Evolutionary conservation across 169 alveolate genomes (phyloP), one percentile per base, ranked within the genome.

Genomic region (Plasmodium reichenowi): DNA sequence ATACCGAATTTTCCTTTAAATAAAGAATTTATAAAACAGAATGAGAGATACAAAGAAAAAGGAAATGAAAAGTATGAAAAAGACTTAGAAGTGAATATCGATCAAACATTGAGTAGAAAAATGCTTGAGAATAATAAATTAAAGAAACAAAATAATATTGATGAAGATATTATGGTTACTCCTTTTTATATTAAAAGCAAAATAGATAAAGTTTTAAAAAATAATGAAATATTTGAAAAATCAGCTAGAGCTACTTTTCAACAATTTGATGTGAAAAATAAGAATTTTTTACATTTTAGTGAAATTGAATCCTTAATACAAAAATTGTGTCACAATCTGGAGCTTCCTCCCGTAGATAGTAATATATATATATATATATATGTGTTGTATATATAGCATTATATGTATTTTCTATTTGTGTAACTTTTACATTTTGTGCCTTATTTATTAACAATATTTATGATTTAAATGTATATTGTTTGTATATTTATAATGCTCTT

Each of bases 171-270:
- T 71, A 56, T 83, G 50, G 72, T 73, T n/a, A 83, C 91, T 26
- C 91, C 91, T 13, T 83, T 83, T 83, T 83, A 83, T 83, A 83
- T 83, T 24, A 83, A 83, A 83, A 83, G 91, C 29, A 83, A 83
- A 83, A 83, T 83, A 43, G 91, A 83, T 20, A 83, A 83, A 47
- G 91, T 83, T 45, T 62, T 83, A 43, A 83, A 83, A 60, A 83
- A 83, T 63, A 68, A 66, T 47, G 91, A 83, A 83, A 83, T 83
- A 43, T 83, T 83, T 59, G 91, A 83, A 38, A 56, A 73, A 48
- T 83, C 91, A 6, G 91, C 91, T 10, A 83, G 74, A 70, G 91
- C 91, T 45, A 83, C 91, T 17, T 83, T 83, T 68, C 83, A 83
- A 73, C 91, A 83, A 59, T 83, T 83, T 62, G 91, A 83, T 45